A percentile compares a stretch with the other conserved stretches of the same genome.
Conservation (phyloP, 176 grass and related monocot genomes). For the Carex kokanica region DNA sequence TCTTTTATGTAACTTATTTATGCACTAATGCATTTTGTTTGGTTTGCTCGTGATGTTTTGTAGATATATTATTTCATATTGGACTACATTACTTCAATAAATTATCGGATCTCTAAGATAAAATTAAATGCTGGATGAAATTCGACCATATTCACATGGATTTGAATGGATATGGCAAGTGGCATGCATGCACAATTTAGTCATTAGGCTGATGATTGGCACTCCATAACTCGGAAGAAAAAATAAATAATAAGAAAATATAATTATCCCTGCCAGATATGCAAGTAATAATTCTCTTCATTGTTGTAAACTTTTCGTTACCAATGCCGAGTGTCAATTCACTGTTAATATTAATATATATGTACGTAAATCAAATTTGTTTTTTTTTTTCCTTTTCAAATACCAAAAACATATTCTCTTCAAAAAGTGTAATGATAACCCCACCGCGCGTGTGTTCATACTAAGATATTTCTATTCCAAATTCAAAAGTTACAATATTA, state of each 20-base stretch:
- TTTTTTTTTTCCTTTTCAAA: background rate
- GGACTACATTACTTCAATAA: background rate
- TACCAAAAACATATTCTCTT: background rate
- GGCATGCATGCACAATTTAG: slow-evolving; percentile 18
- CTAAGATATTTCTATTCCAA: background rate
- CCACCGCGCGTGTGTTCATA: slow-evolving; percentile 2
- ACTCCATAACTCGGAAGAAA: background rate
- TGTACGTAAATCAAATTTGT: background rate
- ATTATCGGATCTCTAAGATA: no score
- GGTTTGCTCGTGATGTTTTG: background rate
- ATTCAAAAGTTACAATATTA: background rate
- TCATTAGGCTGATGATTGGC: slow-evolving; percentile 23
- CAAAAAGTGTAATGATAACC: slow-evolving; percentile 11
- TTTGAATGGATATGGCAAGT: slow-evolving; percentile 7
- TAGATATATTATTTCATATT: background rate
- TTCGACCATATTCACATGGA: slow-evolving; percentile 12
- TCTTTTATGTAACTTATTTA: background rate
- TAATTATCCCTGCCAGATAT: slow-evolving; percentile 21
- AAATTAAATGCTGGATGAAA: background rate
- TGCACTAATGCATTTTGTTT: background rate
- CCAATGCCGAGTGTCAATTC: no score
- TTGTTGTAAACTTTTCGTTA: no score
- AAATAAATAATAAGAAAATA: background rate
- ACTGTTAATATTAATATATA: no score
- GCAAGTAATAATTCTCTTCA: slow-evolving; percentile 16